Evolutionary conservation across 78 protist species (phyloP), one percentile per base, ranked within the genome.

Genomic region (Dictyostelium intermedium): DNA sequence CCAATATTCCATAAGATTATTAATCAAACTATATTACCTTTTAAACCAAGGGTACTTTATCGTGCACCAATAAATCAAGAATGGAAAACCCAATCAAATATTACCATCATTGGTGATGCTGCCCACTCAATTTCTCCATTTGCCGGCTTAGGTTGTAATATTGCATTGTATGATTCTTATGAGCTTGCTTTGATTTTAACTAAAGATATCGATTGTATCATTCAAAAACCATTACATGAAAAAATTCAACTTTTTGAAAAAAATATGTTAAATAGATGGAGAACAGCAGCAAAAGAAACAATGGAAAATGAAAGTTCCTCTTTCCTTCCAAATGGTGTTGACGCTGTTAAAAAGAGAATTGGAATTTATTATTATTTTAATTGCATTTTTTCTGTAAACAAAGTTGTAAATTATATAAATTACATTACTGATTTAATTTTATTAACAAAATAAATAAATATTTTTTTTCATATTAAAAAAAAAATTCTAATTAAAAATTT

Each of bases 71-170:
- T 66, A 0, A 23, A 66, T 35, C 82, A 83, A 69, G 18, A 3
- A 41, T 77, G 82, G 82, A 14, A 50, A 50, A 11, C 76, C 9
- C 32, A 61, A 69, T n/a, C 53, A 9, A 61, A 82, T 43, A 35
- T 66, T 5, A 39, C 74, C 8, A 39, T 66, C n/a, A 37, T 91
- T n/a, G 95, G 95, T 1, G 95, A 91, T 82, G 86, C 87, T 8
- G 87, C 95, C 1, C 95, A 91, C 30, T 61, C 83, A 2, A 91
- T 91, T 85, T 39, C 89, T 18, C 95, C 95, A 37, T 91, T 91
- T 69, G 87, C 89, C 3, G 95, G 95, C 0, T 32, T 60, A 3
- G 95, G 95, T 69, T 73, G 61, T 23, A 91, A 91, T 34, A 53
- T 69, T 25, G 87, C 87, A 18, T 66, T 91, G 79, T 41, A 16